A percentile compares a stretch with the other conserved stretches of the same genome.
These are phyloP conservation scores for Candida silvicultrix DNA, from an alignment of 805 yeast species.

Conservation along the genomic window DNA sequence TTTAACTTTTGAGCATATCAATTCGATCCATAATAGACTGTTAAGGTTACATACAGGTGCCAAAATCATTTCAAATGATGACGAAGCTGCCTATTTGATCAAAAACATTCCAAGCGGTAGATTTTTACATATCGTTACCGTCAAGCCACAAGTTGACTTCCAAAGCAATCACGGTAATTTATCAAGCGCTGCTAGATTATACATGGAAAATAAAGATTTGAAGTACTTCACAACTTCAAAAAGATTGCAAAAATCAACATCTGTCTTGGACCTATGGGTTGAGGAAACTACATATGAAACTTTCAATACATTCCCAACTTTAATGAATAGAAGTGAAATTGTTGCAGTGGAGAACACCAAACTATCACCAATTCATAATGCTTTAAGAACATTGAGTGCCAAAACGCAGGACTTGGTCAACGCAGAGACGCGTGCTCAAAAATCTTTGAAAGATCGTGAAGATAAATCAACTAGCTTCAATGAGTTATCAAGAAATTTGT, in stretches of 20 bases:
- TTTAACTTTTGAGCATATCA: conserved; percentile 78
- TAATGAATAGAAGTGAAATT: conserved; percentile 80
- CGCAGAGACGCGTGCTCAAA: conserved; percentile 53
- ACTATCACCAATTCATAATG: conserved; percentile 82
- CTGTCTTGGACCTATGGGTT: conserved; percentile 78
- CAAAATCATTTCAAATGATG: conserved; percentile 48
- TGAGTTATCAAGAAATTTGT: conserved; percentile 61
- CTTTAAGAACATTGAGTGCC: conserved; percentile 55
- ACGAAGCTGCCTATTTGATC: conserved; percentile 45
- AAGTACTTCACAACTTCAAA: conserved; percentile 63
- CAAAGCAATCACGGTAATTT: conserved; percentile 30
- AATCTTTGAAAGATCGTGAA: conserved; percentile 44
- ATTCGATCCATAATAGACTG: conserved; percentile 73
- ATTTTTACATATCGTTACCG: conserved; percentile 63
- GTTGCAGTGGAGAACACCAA: conserved; percentile 39
- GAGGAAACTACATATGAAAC: conserved; percentile 82
- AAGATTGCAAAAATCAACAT: conserved; percentile 66
- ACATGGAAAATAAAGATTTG: conserved; percentile 69
- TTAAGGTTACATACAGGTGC: conserved; percentile 79
- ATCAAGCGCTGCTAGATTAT: conserved; percentile 58
- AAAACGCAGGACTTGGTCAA: conserved; percentile 71
- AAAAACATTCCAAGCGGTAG: conserved; percentile 61
- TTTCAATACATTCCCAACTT: conserved; percentile 71
- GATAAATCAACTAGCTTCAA: conserved; percentile 44
- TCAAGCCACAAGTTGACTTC: conserved; percentile 58